phyloP scores from a whole-genome alignment of 2,329 filamentous ascomycete genomes.

The Hymenoscyphus albidus region DNA sequence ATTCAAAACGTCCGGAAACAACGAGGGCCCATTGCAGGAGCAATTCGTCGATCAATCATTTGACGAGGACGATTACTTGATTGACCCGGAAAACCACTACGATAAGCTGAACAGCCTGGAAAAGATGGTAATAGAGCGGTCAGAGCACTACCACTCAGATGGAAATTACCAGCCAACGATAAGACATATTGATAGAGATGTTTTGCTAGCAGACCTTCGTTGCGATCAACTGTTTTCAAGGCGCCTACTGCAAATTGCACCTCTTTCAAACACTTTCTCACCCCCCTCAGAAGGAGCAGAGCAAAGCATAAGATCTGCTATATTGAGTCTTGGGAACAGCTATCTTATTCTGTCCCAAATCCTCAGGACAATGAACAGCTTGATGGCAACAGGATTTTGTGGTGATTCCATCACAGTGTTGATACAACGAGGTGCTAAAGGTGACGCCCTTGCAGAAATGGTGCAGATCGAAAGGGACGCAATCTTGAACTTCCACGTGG shows the following conservation, averaged over 20 bases:
- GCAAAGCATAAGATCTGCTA: not conserved
- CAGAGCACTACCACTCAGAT: not conserved
- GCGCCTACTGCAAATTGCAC: not conserved
- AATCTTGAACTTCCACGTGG: not conserved
- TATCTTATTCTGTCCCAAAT: not conserved
- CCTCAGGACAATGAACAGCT: not conserved
- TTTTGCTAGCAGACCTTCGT: not conserved
- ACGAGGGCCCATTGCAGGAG: too few relatives aligned
- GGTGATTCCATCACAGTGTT: not conserved
- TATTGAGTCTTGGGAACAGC: not conserved
- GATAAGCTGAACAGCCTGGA: not conserved
- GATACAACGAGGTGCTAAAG: not conserved
- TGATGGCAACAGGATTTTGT: not conserved
- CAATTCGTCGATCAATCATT: not conserved
- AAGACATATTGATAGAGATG: not conserved
- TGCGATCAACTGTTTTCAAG: not conserved
- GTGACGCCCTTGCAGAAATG: not conserved
- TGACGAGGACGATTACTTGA: not conserved
- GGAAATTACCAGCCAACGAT: not conserved
- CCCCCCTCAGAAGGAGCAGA: not conserved
- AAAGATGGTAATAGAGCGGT: not conserved
- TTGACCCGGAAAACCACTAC: not conserved
- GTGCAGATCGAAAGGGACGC: not conserved
- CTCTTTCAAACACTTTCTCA: not conserved
- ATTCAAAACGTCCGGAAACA: not conserved